Evolutionary conservation across 2,329 filamentous ascomycete genomes (phyloP).

Genomic region (Aspergillus nomiae): DNA sequence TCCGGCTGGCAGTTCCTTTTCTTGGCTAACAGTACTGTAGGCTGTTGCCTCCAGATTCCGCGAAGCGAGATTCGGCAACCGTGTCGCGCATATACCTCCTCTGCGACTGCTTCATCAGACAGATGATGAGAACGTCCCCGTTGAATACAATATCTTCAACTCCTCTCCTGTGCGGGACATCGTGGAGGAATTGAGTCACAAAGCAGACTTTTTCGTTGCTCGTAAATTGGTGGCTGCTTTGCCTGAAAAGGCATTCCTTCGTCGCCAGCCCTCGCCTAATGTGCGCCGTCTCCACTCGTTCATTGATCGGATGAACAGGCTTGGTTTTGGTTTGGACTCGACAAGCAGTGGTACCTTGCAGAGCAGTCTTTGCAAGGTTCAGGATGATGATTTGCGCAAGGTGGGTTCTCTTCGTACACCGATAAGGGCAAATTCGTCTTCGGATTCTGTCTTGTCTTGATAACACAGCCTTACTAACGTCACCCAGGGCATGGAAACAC

Average conservation of each 20-base stretch:
- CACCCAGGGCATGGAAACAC: constrained; percentile 83
- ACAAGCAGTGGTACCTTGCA: constrained; percentile 88
- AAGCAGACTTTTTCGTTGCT: constrained; percentile 86
- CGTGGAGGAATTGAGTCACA: constrained; percentile 92
- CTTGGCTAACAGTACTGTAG: constrained; percentile 39
- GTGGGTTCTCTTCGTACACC: constrained; percentile 31
- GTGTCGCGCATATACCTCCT: constrained; percentile 76
- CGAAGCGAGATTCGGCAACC: constrained; percentile 79
- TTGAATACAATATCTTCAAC: constrained; percentile 95
- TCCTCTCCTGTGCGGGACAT: constrained; percentile 86
- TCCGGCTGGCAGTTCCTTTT: background rate
- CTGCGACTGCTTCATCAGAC: constrained; percentile 89
- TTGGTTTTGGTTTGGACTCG: constrained; percentile 87
- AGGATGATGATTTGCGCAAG: constrained; percentile 86
- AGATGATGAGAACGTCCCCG: constrained; percentile 96
- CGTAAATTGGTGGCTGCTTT: constrained; percentile 77
- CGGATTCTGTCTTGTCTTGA: background rate
- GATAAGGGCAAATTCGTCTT: background rate
- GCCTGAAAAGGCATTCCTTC: constrained; percentile 89
- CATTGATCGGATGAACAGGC: constrained; percentile 85
- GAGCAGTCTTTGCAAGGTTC: constrained; percentile 91
- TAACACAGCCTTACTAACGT: background rate
- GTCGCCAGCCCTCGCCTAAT: constrained; percentile 83
- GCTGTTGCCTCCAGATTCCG: constrained; percentile 87
- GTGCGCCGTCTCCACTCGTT: constrained; percentile 86